Percentiles rank a stretch among this genome's conserved stretches.
phyloP scores from a whole-genome alignment of 164 flowering plant genomes.

The Euptelea pleiosperma region DNA sequence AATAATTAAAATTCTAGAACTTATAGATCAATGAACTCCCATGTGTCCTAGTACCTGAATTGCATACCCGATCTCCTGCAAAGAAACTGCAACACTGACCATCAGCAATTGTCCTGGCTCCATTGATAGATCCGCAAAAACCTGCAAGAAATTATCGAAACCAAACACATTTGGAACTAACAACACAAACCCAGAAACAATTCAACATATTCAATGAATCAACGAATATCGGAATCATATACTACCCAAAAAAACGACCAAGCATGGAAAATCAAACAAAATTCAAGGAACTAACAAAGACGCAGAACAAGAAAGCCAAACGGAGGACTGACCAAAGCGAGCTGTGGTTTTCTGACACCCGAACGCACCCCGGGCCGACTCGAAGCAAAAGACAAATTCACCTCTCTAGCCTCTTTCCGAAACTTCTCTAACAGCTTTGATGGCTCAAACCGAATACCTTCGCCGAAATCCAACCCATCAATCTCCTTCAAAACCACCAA shows the following conservation, averaged over 20 bases:
- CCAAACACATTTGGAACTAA: background rate
- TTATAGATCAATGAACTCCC: background rate
- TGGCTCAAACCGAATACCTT: slow-evolving; percentile 59
- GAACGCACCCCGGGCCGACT: slow-evolving; percentile 39
- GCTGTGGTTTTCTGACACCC: slow-evolving; percentile 70
- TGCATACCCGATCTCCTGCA: slow-evolving; percentile 74
- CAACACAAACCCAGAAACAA: background rate
- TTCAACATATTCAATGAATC: background rate
- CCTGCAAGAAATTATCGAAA: slow-evolving; percentile 44
- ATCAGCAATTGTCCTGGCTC: slow-evolving; percentile 73
- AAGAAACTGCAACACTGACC: slow-evolving; percentile 70
- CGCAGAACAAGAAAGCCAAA: background rate
- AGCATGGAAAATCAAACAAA: background rate
- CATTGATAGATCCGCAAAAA: slow-evolving; percentile 70
- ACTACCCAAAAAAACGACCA: slow-evolving; percentile 8
- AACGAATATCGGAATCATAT: too few species aligned
- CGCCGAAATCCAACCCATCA: slow-evolving; percentile 64
- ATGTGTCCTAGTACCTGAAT: slow-evolving; percentile 55
- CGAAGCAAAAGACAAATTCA: slow-evolving; percentile 27
- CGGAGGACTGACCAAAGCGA: slow-evolving; percentile 73
- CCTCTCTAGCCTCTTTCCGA: slow-evolving; percentile 34
- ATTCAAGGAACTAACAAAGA: background rate
- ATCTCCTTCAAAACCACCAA: slow-evolving; percentile 44
- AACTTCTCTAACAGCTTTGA: slow-evolving; percentile 55
- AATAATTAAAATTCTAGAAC: background rate